These are phyloP conservation scores for Dipodascus geniculatus DNA, from an alignment of 805 yeast genomes.

Conservation along the genomic window DNA sequence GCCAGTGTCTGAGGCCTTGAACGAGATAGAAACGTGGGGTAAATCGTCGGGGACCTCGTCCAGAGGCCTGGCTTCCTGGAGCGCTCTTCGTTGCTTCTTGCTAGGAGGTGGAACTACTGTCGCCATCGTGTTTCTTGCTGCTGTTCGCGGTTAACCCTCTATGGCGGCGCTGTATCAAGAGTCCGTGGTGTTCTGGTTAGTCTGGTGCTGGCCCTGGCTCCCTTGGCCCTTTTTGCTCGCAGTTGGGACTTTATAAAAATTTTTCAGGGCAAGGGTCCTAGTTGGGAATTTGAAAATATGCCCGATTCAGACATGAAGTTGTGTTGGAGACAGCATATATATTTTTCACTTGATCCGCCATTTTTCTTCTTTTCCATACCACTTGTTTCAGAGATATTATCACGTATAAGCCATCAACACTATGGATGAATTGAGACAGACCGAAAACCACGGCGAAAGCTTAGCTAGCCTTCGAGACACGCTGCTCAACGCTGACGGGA, in stretches of 20 bases:
- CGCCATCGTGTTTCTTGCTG: constrained; percentile 46
- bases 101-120: constrained; percentile 90
- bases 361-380: background rate
- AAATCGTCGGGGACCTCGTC: constrained; percentile 63
- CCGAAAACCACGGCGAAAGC: constrained; percentile 17
- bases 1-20: constrained; percentile 90
- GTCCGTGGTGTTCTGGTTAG: too few relatives aligned
- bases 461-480: constrained; percentile 16
- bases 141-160: background rate
- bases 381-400: background rate
- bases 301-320: background rate
- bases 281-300: background rate
- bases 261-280: background rate
- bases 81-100: constrained; percentile 73
- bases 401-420: background rate
- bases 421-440: constrained; percentile 19
- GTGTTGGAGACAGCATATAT: background rate
- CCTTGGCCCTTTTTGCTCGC: background rate
- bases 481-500: constrained; percentile 34
- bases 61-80: constrained; percentile 70
- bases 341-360: background rate
- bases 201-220: too few relatives aligned
- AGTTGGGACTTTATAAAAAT: background rate
- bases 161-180: too few relatives aligned
- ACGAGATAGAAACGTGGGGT: constrained; percentile 78